phyloP scores from a whole-genome alignment of 108 stramenopile species.

The Schizochytrium sp. region DNA sequence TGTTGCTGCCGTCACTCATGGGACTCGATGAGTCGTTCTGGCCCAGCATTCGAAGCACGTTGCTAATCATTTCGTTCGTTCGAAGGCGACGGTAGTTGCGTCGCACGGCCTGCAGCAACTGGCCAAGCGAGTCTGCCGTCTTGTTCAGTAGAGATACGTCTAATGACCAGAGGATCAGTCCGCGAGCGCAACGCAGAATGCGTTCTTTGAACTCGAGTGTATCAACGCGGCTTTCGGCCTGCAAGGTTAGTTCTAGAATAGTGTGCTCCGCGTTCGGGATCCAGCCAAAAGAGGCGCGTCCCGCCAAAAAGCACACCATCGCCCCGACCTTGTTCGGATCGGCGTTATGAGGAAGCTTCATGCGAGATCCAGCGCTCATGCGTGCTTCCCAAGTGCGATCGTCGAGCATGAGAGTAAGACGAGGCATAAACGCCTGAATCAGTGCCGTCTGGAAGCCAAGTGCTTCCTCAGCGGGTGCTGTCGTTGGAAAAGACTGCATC shows the following conservation, averaged over 20 bases:
- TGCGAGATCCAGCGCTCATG: background rate
- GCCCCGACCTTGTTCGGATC: background rate
- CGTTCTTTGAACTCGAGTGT: background rate
- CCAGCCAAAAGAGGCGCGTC: conserved; percentile 1
- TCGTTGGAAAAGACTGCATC: background rate
- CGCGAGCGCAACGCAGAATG: background rate
- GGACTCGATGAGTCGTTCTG: background rate
- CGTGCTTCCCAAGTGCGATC: conserved; percentile 8
- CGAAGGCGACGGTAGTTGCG: background rate
- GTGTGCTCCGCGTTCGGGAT: background rate
- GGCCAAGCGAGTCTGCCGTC: background rate
- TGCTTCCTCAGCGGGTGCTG: background rate
- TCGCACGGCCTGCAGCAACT: background rate
- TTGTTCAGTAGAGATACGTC: background rate
- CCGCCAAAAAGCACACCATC: background rate
- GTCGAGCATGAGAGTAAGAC: background rate
- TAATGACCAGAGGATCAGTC: background rate
- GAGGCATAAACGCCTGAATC: background rate
- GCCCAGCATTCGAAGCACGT: background rate
- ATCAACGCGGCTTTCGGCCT: background rate
- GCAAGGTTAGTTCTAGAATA: background rate
- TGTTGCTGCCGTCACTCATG: background rate
- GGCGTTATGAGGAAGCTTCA: background rate
- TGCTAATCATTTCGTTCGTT: background rate
- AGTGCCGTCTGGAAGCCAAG: background rate